Percentiles rank a stretch among this genome's conserved stretches.
phyloP scores from a whole-genome alignment of 345 rosid species.

The Arabis alpina region DNA sequence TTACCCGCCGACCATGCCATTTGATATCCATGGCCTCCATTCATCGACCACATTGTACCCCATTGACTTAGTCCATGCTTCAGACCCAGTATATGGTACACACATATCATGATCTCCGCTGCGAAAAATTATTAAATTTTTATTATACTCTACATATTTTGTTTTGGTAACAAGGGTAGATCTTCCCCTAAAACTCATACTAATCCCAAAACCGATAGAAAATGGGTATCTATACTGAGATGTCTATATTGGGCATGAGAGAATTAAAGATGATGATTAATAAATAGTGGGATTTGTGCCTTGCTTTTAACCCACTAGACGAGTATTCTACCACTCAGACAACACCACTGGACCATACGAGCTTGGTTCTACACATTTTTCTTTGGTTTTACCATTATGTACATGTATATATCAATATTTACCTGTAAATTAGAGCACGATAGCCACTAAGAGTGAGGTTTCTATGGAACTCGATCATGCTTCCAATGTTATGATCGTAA shows the following conservation, averaged over 20 bases:
- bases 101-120: conserved; percentile 98
- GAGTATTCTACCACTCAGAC: not conserved
- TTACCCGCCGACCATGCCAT: conserved; percentile 80
- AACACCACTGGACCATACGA: not conserved
- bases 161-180: not conserved
- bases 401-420: not conserved
- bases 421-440: conserved; percentile 89
- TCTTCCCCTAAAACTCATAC: no score
- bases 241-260: not conserved
- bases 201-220: no score
- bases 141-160: not conserved
- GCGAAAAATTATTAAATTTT: not conserved
- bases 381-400: not conserved
- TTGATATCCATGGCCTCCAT: conserved; percentile 86
- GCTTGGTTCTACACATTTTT: not conserved
- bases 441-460: conserved; percentile 74
- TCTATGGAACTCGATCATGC: conserved; percentile 84
- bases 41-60: conserved; percentile 73
- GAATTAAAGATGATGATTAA: not conserved
- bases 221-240: no score
- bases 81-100: conserved; percentile 84
- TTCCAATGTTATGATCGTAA: conserved; percentile 60
- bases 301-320: not conserved
- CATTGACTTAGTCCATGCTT: conserved; percentile 89
- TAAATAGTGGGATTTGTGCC: not conserved